Base-by-base conservation (phyloP, 345 rosid genomes). In the Eucalyptus polybractea region DNA sequence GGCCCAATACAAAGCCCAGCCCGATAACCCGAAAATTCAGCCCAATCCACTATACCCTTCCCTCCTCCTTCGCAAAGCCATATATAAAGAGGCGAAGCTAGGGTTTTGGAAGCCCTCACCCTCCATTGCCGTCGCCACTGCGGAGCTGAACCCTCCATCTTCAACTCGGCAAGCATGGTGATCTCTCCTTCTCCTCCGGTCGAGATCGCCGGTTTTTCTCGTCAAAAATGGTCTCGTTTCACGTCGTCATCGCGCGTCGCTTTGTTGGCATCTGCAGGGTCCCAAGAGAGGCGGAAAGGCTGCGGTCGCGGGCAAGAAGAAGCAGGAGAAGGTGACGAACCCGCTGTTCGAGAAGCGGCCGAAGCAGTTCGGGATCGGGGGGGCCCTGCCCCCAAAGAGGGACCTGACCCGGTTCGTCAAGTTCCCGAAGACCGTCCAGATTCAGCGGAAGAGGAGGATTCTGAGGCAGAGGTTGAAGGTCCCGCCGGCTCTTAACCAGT, bases 311-410 rank as follows among this genome's bases (percentile, higher is more conserved):
- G 92, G 92, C 47, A 95, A 94, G 95, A 95, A 94, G 94, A 95
- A 94, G 90, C 87, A 88, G 97, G 97, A 96, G 81, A 96, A 96
- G 94, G 96, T 92, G 13, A 92, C 92, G 10, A 96, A 96, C 89
- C 99, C 96, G 19, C 89, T 96, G 90, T 95, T 97, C 13, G 98
- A 96, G 92, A 97, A 95, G 90, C 91, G 99, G 50, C 95, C 98
- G 2, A 96, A 96, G 94, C 99, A 95, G 90, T 97, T 95, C 72
- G 97, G 99, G 44, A 97, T 97, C 16, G 97, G 97, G 21, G 99
- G 99, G 24, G 98, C 97, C 33, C 88, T 97, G 86, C 99, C 99
- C 6, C 98, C 99, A 0, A 96, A 97, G 94, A 96, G 94, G 94
- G 98, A 96, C 90, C 90, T 97, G 89, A 91, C 94, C 13, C 92